phyloP scores from a whole-genome alignment of 306 rosid genomes.

The Lupinus albus region DNA sequence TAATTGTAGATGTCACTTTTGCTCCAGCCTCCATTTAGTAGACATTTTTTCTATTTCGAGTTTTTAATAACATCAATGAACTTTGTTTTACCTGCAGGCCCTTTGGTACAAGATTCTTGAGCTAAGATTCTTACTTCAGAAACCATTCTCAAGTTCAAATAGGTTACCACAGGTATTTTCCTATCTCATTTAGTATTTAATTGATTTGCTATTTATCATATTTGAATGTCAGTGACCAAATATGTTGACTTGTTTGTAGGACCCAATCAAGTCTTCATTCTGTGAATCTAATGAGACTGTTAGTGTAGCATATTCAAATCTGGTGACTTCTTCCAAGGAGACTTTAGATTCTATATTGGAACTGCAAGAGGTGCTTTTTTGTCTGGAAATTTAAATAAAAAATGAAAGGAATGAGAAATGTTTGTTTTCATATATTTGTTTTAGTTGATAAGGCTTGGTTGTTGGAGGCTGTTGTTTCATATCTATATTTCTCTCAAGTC shows the following conservation, averaged over 20 bases:
- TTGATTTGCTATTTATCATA: slow-evolving; percentile 28
- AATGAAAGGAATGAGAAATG: background rate
- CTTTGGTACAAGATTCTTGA: slow-evolving; percentile 93
- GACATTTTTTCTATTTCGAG: slow-evolving; percentile 11
- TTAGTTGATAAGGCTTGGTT: background rate
- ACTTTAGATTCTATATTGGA: slow-evolving; percentile 77
- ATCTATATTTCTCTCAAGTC: slow-evolving; percentile 4
- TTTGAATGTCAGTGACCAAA: slow-evolving; percentile 26
- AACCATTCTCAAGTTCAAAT: slow-evolving; percentile 77
- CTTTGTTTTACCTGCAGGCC: slow-evolving; percentile 53
- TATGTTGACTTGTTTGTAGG: slow-evolving; percentile 57
- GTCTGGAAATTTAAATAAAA: background rate
- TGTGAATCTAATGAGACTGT: slow-evolving; percentile 64
- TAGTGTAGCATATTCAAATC: slow-evolving; percentile 60
- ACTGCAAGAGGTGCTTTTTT: slow-evolving; percentile 69
- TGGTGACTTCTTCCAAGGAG: slow-evolving; percentile 67
- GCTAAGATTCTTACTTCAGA: slow-evolving; percentile 82
- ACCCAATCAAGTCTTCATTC: slow-evolving; percentile 62
- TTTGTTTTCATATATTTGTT: background rate
- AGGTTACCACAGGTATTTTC: slow-evolving; percentile 79
- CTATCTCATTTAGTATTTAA: slow-evolving; percentile 22
- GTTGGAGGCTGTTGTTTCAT: slow-evolving; percentile 15
- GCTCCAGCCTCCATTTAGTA: background rate
- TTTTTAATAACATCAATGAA: background rate
- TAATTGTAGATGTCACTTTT: background rate